Conservation (phyloP, 2,329 filamentous ascomycete genomes). For the Tolypocladium endophyticum region DNA sequence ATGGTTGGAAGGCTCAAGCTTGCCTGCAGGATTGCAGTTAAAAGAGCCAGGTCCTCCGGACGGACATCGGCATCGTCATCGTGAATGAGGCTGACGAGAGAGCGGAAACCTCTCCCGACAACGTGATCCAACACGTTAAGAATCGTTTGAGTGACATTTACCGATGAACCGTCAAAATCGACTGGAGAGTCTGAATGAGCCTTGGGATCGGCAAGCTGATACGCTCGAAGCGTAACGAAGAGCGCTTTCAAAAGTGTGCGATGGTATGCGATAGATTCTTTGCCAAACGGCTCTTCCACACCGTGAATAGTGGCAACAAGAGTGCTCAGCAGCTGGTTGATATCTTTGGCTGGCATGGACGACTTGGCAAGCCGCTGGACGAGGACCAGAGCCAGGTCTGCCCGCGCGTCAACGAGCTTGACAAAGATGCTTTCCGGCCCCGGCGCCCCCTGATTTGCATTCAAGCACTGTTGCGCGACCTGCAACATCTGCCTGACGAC, state of each 20-base stretch:
- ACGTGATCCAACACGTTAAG: constrained; percentile 72
- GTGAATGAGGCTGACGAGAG: constrained; percentile 73
- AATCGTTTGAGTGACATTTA: constrained; percentile 47
- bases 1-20: constrained; percentile 70
- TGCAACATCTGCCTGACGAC: constrained; percentile 62
- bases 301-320: constrained; percentile 41
- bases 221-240: constrained; percentile 68
- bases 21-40: constrained; percentile 82
- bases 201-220: constrained; percentile 30
- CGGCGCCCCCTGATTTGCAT: constrained; percentile 62
- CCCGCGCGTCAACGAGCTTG: constrained; percentile 62
- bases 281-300: constrained; percentile 42
- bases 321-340: constrained; percentile 38
- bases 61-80: constrained; percentile 51
- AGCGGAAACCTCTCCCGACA: constrained; percentile 72
- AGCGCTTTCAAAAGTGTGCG: constrained; percentile 75
- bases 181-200: constrained; percentile 19
- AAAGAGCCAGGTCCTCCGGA: constrained; percentile 73
- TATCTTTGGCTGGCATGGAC: constrained; percentile 36
- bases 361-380: constrained; percentile 66
- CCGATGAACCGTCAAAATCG: constrained; percentile 23
- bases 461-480: constrained; percentile 67
- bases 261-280: constrained; percentile 57
- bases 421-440: constrained; percentile 75
- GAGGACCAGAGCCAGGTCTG: constrained; percentile 72